Conservation (phyloP, 257 asterid genomes). For the Jaltomata sinuosa region DNA sequence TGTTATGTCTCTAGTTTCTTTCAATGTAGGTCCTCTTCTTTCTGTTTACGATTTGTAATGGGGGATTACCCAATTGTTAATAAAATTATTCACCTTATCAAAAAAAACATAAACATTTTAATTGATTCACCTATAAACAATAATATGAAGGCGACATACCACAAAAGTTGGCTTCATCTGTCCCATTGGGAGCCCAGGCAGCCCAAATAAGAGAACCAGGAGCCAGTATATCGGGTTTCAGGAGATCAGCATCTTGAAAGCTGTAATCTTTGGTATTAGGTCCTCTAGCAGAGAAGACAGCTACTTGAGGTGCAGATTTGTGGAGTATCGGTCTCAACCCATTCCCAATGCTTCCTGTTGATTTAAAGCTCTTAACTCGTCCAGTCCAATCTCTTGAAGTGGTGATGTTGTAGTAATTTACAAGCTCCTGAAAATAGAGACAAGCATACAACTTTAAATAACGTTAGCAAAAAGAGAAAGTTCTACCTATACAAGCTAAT, state of each 20-base stretch:
- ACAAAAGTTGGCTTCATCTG: constrained; percentile 78
- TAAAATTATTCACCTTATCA: no score
- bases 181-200: constrained; percentile 97
- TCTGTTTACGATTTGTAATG: no score
- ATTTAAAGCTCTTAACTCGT: constrained; percentile 80
- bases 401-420: constrained; percentile 77
- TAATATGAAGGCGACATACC: constrained; percentile 32
- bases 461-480: background rate
- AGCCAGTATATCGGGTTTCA: constrained; percentile 96
- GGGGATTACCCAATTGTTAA: no score
- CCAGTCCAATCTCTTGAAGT: constrained; percentile 96
- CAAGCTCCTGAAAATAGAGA: constrained; percentile 51
- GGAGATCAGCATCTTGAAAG: constrained; percentile 88
- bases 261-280: constrained; percentile 94
- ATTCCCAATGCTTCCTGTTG: constrained; percentile 78
- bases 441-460: background rate
- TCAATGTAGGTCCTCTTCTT: no score
- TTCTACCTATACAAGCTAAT: background rate
- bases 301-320: constrained; percentile 96
- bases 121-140: background rate
- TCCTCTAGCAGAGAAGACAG: constrained; percentile 93
- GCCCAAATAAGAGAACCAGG: constrained; percentile 99
- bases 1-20: no score
- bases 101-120: background rate
- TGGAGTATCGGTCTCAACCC: constrained; percentile 82